Base-by-base conservation (phyloP, 2,329 filamentous ascomycete species). In the Aspergillus sp. region DNA sequence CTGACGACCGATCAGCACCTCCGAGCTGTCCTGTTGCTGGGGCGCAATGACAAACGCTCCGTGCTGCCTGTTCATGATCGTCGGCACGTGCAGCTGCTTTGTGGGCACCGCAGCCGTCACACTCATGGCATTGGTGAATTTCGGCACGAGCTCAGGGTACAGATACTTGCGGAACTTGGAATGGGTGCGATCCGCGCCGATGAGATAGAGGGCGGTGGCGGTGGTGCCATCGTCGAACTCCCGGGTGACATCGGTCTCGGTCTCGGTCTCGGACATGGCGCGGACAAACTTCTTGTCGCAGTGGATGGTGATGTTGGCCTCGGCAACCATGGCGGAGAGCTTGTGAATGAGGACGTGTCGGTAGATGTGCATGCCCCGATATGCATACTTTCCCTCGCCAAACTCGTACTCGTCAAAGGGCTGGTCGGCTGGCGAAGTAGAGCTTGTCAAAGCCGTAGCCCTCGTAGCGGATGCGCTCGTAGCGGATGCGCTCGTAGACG, bases 131-230 rank as follows among this genome's bases (percentile, higher is more conserved):
- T 75, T 75, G 1, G 73, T 75, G 55, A 79, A 83, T 1, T 63
- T 67, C 1, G 80, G 75, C 30, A 70, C 59, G 1, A 77, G 54
- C 0, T 73, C 68, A 0, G 78, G 75, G 41, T 75, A 69, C 0
- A 84, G 63, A 38, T 80, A 73, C 3, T 64, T 68, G 3, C 79
- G 71, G 0, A 83, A 76, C 0, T 64, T 68, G 0, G 79, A 82
- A 57, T 83, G 77, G 44, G 83, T 83, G 1, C 81, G 80, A 49
- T 84, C 80, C 0, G 78, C 77, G 0, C 79, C 80, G 13, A 83
- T 66, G 0, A 84, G 70, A 10, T 79, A 57, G 2, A 63, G 54
- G 0, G 76, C 74, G 0, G 54, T 60, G 1, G 55, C 64, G 0
- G 57, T 64, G 0, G 66, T 66, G 1, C 75, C 77, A 46, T 80